A percentile compares a stretch with the other conserved stretches of the same genome.
These are phyloP conservation scores for Ophiostoma sp. DNA, from an alignment of 2,329 filamentous ascomycete genomes.

Conservation along the genomic window DNA sequence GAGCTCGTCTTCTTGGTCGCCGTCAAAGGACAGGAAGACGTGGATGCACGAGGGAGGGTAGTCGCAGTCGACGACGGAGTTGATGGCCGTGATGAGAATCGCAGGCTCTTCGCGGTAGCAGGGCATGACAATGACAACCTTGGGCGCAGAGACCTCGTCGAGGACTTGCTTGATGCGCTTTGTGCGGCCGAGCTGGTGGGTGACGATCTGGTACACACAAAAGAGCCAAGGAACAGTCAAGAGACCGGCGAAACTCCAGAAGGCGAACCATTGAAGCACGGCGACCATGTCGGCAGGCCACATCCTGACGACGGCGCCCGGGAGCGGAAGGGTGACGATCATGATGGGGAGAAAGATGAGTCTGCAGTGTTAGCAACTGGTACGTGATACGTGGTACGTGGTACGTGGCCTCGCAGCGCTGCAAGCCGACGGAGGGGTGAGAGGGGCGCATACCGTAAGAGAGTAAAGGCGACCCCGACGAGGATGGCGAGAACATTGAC, in stretches of 20 bases:
- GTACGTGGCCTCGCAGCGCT: too few relatives aligned
- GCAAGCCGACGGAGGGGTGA: slow-evolving; percentile 25
- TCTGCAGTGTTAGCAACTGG: slow-evolving; percentile 40
- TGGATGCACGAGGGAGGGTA: slow-evolving; percentile 90
- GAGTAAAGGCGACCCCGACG: slow-evolving; percentile 64
- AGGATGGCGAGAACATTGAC: slow-evolving; percentile 71
- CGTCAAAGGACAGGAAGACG: slow-evolving; percentile 92
- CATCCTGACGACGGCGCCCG: slow-evolving; percentile 61
- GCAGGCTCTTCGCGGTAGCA: slow-evolving; percentile 90
- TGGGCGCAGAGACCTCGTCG: slow-evolving; percentile 80
- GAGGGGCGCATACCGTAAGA: slow-evolving; percentile 54
- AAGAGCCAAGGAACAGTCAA: slow-evolving; percentile 87
- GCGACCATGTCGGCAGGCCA: slow-evolving; percentile 65
- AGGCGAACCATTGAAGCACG: slow-evolving; percentile 87
- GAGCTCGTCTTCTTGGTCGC: slow-evolving; percentile 79
- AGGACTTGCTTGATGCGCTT: slow-evolving; percentile 78
- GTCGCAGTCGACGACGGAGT: slow-evolving; percentile 89
- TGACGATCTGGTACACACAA: slow-evolving; percentile 86
- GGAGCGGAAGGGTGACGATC: slow-evolving; percentile 85
- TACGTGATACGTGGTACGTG: background rate
- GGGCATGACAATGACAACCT: slow-evolving; percentile 94
- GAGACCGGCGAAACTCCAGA: slow-evolving; percentile 83
- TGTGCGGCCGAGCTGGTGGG: slow-evolving; percentile 73
- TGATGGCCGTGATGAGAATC: slow-evolving; percentile 74
- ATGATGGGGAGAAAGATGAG: slow-evolving; percentile 87